Evolutionary conservation across 78 protist genomes (phyloP).

Genomic region (Mastigamoeba balamuthi): DNA sequence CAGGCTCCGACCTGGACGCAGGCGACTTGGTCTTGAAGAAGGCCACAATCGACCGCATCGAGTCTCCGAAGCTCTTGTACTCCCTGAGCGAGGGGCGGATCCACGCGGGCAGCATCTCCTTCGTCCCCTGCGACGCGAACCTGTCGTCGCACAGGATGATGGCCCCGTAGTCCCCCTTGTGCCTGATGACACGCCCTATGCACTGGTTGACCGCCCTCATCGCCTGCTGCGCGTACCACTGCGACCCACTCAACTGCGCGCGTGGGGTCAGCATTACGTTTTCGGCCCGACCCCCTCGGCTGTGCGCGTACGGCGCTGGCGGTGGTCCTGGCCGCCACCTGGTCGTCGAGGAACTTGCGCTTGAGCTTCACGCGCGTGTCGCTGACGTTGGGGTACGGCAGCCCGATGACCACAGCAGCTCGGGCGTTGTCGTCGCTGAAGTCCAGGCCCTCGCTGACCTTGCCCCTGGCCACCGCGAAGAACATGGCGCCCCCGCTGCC

Average conservation of each 20-base stretch:
- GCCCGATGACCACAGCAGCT: conserved; percentile 89
- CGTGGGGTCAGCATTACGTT: neutral
- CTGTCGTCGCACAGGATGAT: conserved; percentile 74
- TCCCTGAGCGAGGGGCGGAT: too few species aligned
- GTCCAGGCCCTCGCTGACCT: conserved; percentile 90
- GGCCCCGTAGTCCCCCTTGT: conserved; percentile 84
- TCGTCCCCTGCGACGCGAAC: too few species aligned
- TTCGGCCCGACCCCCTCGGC: neutral
- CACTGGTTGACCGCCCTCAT: conserved; percentile 94
- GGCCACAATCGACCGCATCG: too few species aligned
- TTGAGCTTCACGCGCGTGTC: conserved; percentile 42
- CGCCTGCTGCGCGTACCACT: conserved; percentile 83
- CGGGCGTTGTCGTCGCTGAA: conserved; percentile 84
- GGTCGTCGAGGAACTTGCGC: conserved; percentile 23
- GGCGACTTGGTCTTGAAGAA: too few species aligned
- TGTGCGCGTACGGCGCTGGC: neutral
- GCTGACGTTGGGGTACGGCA: conserved; percentile 69
- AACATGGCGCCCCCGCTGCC: conserved; percentile 61
- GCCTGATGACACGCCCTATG: conserved; percentile 92
- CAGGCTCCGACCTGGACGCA: too few species aligned
- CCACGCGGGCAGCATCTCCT: too few species aligned
- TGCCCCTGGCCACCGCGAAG: conserved; percentile 91
- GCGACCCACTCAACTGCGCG: neutral
- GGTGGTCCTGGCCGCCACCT: neutral
- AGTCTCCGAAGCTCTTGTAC: too few species aligned